Base-by-base conservation (phyloP, 1,139 yeast species). In the Geotrichum bryndzae region DNA sequence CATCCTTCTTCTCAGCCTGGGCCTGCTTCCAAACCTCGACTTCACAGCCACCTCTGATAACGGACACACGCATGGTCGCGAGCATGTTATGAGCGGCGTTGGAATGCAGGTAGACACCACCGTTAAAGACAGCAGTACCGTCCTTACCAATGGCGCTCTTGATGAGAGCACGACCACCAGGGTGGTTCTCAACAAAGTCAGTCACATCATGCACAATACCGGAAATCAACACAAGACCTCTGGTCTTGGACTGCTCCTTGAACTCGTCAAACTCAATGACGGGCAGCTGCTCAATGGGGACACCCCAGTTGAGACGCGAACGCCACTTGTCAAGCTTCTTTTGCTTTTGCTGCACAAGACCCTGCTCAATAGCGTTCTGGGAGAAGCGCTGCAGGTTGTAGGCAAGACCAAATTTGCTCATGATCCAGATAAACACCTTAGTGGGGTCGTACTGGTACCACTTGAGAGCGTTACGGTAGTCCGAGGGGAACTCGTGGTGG, bases 401-500 rank as follows among this genome's bases (percentile, higher is more conserved):
- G 54, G 98, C 92, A 63, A 94, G 79, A 41, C 99, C 99, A 54
- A 92, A 69, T 75, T 87, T 84, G 63, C 92, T 88, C 72, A 84
- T 77, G 53, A 76, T 57, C 81, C 84, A 90, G 74, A 94, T 92
- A 65, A 84, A 74, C 65, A 87, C 73, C 83, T 94, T 94, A 68
- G 98, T 94, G 68, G 99, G 99, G 76, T 94, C 99, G 77, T 88
- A 94, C 83, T 95, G 99, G 82, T 89, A 94, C 99, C 99, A 95
- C 77, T 86, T 89, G 74, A 94, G 84, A 57, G 99, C 99, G 74
- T 94, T 94, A 82, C 99, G 86, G 84, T 94, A 94, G 80, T 94
- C 99, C 56, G 96, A 85, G 69, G 99, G 99, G 84, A 92, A 94
- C 81, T 95, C 98, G 79, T 94, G 99, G 79, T 94, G 99, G 87